A percentile compares a stretch with the other conserved stretches of the same genome.
Evolutionary conservation across 371 early-diverging fungal species (phyloP).

Genomic region (Lichtheimia corymbifera): DNA sequence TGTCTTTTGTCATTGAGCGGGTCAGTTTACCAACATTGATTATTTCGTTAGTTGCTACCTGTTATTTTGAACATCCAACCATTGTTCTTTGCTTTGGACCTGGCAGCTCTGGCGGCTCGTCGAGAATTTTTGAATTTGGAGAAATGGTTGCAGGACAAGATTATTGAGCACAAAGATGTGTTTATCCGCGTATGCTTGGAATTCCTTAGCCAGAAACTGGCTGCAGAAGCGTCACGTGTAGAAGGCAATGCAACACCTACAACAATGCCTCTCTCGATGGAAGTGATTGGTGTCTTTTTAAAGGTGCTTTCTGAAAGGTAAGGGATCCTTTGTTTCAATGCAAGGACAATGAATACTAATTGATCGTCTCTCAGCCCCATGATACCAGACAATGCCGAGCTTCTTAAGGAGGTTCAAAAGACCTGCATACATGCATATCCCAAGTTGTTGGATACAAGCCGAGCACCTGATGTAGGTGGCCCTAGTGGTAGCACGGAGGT

Average conservation of each 20-base stretch:
- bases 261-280: conserved; percentile 65
- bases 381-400: conserved; percentile 61
- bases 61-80: conserved; percentile 73
- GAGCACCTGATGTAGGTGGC: conserved; percentile 28
- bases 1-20: not conserved
- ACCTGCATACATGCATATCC: conserved; percentile 65
- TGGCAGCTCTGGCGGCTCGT: conserved; percentile 83
- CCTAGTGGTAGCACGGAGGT: conserved; percentile 30
- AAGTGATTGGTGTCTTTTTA: conserved; percentile 72
- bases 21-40: not conserved
- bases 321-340: not conserved
- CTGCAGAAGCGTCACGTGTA: conserved; percentile 33
- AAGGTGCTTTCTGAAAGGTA: conserved; percentile 67
- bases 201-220: conserved; percentile 74
- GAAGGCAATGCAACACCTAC: conserved; percentile 36
- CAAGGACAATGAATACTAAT: not conserved
- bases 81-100: conserved; percentile 77
- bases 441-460: conserved; percentile 47
- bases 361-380: conserved; percentile 32
- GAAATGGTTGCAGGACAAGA: conserved; percentile 84
- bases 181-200: conserved; percentile 79
- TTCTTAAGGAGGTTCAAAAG: conserved; percentile 62
- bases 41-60: conserved; percentile 60
- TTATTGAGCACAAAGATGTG: conserved; percentile 62
- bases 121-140: conserved; percentile 81